Conservation (phyloP, 2,329 filamentous ascomycete species). For the Plenodomus lindquistii region DNA sequence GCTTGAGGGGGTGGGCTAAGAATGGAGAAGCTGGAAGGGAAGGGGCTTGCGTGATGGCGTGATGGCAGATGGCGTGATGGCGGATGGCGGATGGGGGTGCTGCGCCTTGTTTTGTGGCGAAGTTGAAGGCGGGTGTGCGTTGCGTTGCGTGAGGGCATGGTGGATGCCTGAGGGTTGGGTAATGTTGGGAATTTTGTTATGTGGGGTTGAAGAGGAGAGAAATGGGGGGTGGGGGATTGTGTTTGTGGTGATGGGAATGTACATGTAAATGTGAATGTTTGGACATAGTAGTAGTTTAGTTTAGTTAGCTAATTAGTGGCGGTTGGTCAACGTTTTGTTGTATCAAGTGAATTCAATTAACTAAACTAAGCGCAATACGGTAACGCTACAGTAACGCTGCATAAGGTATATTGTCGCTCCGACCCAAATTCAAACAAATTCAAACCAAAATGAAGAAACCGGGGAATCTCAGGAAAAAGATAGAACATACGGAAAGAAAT, state of each 20-base stretch:
- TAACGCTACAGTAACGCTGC: background rate
- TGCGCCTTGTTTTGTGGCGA: constrained; percentile 16
- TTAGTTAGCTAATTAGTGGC: too few relatives aligned
- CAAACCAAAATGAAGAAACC: background rate
- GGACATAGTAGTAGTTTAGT: too few relatives aligned
- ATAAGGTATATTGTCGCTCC: background rate
- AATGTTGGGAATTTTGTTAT: constrained; percentile 1
- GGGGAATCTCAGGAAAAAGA: constrained; percentile 1
- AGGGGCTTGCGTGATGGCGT: too few relatives aligned
- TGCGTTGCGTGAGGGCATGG: too few relatives aligned
- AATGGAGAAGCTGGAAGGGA: too few relatives aligned
- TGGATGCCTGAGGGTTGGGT: too few relatives aligned
- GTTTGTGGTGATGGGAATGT: background rate
- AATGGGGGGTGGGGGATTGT: background rate
- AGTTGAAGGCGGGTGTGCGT: constrained; percentile 1
- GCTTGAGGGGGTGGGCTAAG: too few relatives aligned
- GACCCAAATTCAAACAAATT: background rate
- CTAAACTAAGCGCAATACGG: background rate
- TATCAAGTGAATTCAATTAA: too few relatives aligned
- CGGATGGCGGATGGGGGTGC: background rate
- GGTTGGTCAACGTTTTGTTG: too few relatives aligned
- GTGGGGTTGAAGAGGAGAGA: background rate
- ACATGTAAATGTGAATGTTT: background rate
- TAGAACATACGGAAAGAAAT: background rate
- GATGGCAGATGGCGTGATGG: background rate